A percentile compares a stretch with the other conserved stretches of the same genome.
Conservation (phyloP, 2,329 filamentous ascomycete genomes). For the Pyrenochaeta sp. region DNA sequence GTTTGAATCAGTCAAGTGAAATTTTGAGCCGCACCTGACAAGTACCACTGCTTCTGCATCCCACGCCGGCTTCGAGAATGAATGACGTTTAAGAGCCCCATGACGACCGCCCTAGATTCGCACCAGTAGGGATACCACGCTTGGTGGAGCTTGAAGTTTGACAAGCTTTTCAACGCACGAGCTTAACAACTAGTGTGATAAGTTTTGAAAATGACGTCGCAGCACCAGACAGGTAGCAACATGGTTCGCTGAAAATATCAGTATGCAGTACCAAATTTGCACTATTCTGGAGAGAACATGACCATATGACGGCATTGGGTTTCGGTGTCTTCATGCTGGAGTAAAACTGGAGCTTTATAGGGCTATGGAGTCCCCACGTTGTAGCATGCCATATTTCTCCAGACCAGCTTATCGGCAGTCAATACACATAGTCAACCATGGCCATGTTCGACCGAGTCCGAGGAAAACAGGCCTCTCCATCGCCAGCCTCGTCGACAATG, state of each 20-base stretch:
- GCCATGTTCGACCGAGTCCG: slow-evolving; percentile 29
- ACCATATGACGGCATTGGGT: slow-evolving; percentile 16
- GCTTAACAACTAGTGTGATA: not conserved
- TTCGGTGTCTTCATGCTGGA: slow-evolving; percentile 1
- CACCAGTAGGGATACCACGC: slow-evolving; percentile 6
- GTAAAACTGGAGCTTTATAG: slow-evolving; percentile 17
- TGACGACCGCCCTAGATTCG: not conserved
- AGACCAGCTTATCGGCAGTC: not conserved
- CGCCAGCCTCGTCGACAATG: slow-evolving; percentile 31
- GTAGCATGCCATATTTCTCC: not conserved
- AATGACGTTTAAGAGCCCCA: slow-evolving; percentile 6
- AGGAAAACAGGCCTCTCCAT: slow-evolving; percentile 19
- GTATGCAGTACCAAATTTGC: not conserved
- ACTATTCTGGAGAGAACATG: not conserved
- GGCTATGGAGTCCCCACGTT: slow-evolving; percentile 10
- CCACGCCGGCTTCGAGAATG: not conserved
- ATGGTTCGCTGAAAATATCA: not conserved
- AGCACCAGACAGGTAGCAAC: not conserved
- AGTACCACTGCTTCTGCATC: not conserved
- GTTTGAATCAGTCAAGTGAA: not conserved
- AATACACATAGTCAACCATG: slow-evolving; percentile 20
- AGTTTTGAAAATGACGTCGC: slow-evolving; percentile 7
- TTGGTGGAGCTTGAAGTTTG: slow-evolving; percentile 4
- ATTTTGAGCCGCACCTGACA: not conserved
- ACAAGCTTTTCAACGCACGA: slow-evolving; percentile 6